Evolutionary conservation across 108 stramenopile genomes (phyloP).

Genomic region (Skeletonema menzelii): DNA sequence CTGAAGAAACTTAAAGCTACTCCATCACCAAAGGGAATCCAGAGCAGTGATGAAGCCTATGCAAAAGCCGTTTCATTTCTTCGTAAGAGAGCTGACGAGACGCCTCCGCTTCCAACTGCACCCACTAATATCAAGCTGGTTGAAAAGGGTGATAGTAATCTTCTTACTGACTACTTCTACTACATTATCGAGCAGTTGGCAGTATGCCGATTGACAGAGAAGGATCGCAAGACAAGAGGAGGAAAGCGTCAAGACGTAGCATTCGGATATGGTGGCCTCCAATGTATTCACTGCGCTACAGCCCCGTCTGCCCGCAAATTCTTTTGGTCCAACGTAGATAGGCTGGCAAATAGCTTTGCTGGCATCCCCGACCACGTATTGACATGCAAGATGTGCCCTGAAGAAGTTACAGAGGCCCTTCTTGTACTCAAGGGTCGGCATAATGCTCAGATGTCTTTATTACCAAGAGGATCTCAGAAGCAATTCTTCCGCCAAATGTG

Average conservation of each 20-base stretch:
- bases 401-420: constrained; percentile 72
- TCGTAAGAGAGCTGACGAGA: constrained; percentile 16
- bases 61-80: constrained; percentile 27
- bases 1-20: constrained; percentile 10
- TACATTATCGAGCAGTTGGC: constrained; percentile 81
- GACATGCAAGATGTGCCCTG: constrained; percentile 75
- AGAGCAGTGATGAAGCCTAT: constrained; percentile 29
- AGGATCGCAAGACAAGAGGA: constrained; percentile 85
- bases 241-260: constrained; percentile 84
- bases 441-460: constrained; percentile 72
- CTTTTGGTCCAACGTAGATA: constrained; percentile 89
- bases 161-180: constrained; percentile 86
- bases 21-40: constrained; percentile 29
- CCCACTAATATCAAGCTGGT: constrained; percentile 28
- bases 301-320: constrained; percentile 76
- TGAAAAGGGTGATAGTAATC: constrained; percentile 33
- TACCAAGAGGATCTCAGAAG: constrained; percentile 86
- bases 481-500: constrained; percentile 88
- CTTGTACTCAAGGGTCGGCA: constrained; percentile 68
- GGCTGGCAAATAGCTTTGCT: constrained; percentile 87
- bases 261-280: constrained; percentile 83
- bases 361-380: constrained; percentile 86
- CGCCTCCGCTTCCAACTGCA: constrained; percentile 5
- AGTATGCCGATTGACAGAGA: constrained; percentile 80
- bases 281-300: constrained; percentile 78